Evolutionary conservation across 2,329 filamentous ascomycete genomes (phyloP), one percentile per base, ranked within the genome.

Genomic region (Calycina marina): DNA sequence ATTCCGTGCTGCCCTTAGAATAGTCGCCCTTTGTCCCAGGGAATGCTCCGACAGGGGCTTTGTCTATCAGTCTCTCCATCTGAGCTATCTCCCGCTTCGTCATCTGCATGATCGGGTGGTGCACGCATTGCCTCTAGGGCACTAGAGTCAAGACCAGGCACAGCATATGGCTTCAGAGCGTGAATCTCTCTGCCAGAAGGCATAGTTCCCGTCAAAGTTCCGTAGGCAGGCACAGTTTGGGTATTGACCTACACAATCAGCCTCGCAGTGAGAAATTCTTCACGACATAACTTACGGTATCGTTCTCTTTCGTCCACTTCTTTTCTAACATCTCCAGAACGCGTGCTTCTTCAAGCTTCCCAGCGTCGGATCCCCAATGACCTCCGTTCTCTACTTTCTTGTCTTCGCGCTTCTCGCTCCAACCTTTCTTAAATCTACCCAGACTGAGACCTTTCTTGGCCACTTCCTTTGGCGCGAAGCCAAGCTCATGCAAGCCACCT

Each of bases 241-340:
- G 84, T 77, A 38, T 86, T 83, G 47, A 93, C 77, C 74, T 88
- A 39, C 2, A 24, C 4, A 4, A 15, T 28, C 14, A 10, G 5
- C 8, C 14, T 8, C 11, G 14, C 14, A 10, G 8, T 13, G 14
- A 28, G 11, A 10, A 10, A 2, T n/a, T 4, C n/a, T 25, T 14
- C 6, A 16, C 22, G 30, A 40, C n/a, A n/a, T 12, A 30, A 54
- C 72, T 59, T 58, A 92, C 82, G 12, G 82, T 93, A 55, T 94
- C 84, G 50, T 98, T 98, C 56, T 85, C 73, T 58, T 85, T 90
- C 40, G 72, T 73, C 88, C 90, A 94, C 53, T 93, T 94, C 22
- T 65, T 67, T 46, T 92, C 72, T 18, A 98, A 60, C 73, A 90
- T 83, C 46, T 90, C 81, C 31, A 94, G 65, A 2, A 96, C 78